A percentile compares a stretch with the other conserved stretches of the same genome.
Conservation (phyloP, 2,329 filamentous ascomycete genomes). For the Metarhizium robertsii region DNA sequence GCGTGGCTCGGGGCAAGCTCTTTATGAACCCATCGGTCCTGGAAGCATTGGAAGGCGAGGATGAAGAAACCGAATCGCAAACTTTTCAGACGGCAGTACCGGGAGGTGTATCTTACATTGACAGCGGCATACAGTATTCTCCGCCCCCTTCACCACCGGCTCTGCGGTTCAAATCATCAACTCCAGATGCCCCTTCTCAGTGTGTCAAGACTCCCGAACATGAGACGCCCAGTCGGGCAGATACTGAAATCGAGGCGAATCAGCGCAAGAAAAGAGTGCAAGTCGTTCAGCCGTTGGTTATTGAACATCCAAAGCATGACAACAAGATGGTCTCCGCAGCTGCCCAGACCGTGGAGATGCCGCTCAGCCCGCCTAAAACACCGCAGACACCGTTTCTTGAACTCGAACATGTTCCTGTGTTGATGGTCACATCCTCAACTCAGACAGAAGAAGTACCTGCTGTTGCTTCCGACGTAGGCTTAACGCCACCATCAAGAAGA, state of each 20-base stretch:
- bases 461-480: conserved; percentile 10
- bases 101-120: conserved; percentile 50
- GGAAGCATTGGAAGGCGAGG: conserved; percentile 46
- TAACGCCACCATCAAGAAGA: conserved; percentile 12
- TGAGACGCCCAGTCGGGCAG: conserved; percentile 34
- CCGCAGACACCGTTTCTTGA: conserved; percentile 42
- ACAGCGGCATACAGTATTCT: conserved; percentile 74
- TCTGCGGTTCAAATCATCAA: conserved; percentile 27
- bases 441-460: conserved; percentile 41
- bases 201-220: conserved; percentile 30
- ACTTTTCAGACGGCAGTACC: conserved; percentile 18
- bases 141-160: conserved; percentile 66
- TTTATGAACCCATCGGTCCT: conserved; percentile 45
- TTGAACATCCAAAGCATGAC: conserved; percentile 32
- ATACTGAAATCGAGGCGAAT: conserved; percentile 61
- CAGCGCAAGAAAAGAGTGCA: conserved; percentile 62
- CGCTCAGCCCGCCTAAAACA: conserved; percentile 56
- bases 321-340: conserved; percentile 50
- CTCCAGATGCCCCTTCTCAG: conserved; percentile 26
- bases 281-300: conserved; percentile 37
- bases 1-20: conserved; percentile 42
- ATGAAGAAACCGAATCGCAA: conserved; percentile 28
- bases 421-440: conserved; percentile 47
- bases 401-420: conserved; percentile 24
- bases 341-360: conserved; percentile 14